Percentiles rank a stretch among this genome's conserved stretches.
Evolutionary conservation across 2,329 filamentous ascomycete genomes (phyloP).

Genomic region (Graphilbum fragrans): DNA sequence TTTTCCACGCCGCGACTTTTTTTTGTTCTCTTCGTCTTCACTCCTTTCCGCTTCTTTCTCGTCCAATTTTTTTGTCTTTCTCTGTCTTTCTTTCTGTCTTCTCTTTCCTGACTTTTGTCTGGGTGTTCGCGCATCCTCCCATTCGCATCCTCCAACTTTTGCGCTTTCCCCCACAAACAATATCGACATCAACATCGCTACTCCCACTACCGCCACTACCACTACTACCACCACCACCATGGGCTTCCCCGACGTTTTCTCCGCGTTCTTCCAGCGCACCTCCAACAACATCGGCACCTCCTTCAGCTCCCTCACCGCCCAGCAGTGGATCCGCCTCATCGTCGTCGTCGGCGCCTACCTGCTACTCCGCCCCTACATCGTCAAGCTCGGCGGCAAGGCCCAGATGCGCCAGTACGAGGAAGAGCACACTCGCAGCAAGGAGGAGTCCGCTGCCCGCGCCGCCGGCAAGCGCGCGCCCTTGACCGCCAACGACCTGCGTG

Average conservation of each 20-base stretch:
- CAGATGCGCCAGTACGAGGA: constrained; percentile 55
- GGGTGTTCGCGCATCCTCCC: not conserved
- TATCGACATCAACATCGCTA: not conserved
- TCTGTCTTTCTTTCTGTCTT: not conserved
- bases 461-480: constrained; percentile 33
- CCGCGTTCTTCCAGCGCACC: constrained; percentile 20
- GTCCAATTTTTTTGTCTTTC: not conserved
- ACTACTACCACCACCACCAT: constrained; percentile 12
- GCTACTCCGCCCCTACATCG: constrained; percentile 61
- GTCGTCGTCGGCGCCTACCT: constrained; percentile 62
- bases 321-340: constrained; percentile 56
- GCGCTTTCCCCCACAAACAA: not conserved
- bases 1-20: not conserved
- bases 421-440: constrained; percentile 37
- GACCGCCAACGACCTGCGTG: constrained; percentile 51
- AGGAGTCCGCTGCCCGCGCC: constrained; percentile 24
- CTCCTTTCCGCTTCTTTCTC: not conserved
- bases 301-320: constrained; percentile 35
- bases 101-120: not conserved
- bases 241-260: constrained; percentile 14
- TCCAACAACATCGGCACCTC: constrained; percentile 35
- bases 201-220: not conserved
- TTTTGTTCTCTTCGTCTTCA: not conserved
- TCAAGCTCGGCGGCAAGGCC: constrained; percentile 51
- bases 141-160: not conserved